Conservation (phyloP, 345 rosid genomes). For the Syzygium aromaticum region DNA sequence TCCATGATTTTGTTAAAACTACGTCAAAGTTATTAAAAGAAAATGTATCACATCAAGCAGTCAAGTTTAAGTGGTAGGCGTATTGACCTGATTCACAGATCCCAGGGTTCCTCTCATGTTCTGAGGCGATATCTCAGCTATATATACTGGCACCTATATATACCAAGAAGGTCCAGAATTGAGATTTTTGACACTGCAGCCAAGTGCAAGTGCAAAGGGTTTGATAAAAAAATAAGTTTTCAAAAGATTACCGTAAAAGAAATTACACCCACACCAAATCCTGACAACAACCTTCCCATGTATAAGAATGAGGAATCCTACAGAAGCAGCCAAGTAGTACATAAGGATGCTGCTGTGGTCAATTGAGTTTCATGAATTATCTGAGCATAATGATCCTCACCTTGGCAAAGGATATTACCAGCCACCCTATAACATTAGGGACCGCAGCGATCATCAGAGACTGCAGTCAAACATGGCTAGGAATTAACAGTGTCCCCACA, state of each 20-base stretch:
- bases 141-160: slow-evolving; percentile 67
- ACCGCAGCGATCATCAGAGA: slow-evolving; percentile 69
- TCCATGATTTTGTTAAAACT: not conserved
- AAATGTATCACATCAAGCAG: not conserved
- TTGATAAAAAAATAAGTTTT: not conserved
- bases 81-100: slow-evolving; percentile 54
- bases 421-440: slow-evolving; percentile 79
- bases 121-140: slow-evolving; percentile 77
- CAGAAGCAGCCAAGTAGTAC: not conserved
- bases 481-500: slow-evolving; percentile 26
- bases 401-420: slow-evolving; percentile 53
- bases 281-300: slow-evolving; percentile 72
- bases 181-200: not conserved
- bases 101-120: slow-evolving; percentile 72
- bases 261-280: slow-evolving; percentile 74
- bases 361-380: not conserved
- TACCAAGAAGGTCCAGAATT: not conserved
- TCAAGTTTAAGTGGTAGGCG: not conserved
- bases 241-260: slow-evolving; percentile 45
- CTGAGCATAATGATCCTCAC: slow-evolving; percentile 20
- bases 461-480: slow-evolving; percentile 27
- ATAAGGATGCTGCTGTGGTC: not conserved
- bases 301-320: slow-evolving; percentile 71
- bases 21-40: not conserved
- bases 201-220: not conserved